Conservation (phyloP, 2,329 filamentous ascomycete species). For the Dactylellina parvicollis region DNA sequence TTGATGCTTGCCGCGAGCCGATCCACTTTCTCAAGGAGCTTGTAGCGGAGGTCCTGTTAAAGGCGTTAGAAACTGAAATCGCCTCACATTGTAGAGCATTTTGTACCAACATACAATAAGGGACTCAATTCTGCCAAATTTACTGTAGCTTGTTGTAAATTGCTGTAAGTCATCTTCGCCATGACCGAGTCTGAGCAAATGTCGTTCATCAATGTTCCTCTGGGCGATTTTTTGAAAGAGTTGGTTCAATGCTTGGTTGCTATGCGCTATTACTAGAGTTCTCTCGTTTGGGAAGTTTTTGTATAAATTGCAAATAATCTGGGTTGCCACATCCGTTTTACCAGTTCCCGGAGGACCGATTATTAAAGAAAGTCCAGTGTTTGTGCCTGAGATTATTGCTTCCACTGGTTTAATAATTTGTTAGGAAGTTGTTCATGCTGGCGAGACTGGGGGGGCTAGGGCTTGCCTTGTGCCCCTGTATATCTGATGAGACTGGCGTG, state of each 20-base stretch:
- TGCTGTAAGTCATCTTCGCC: conserved; percentile 88
- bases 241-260: conserved; percentile 97
- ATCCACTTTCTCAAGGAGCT: conserved; percentile 82
- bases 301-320: conserved; percentile 98
- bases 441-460: not conserved
- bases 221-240: conserved; percentile 98
- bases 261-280: conserved; percentile 92
- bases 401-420: conserved; percentile 67
- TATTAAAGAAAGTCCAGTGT: conserved; percentile 91
- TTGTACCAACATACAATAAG: conserved; percentile 68
- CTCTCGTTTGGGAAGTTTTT: conserved; percentile 95
- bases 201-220: conserved; percentile 92
- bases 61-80: conserved; percentile 1
- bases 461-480: conserved; percentile 31
- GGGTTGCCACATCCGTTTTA: conserved; percentile 98
- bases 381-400: conserved; percentile 90
- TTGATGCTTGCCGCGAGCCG: conserved; percentile 84
- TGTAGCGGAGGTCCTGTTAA: conserved; percentile 75
- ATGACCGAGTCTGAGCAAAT: conserved; percentile 89
- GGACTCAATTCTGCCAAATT: conserved; percentile 91
- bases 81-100: not conserved
- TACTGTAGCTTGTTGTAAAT: conserved; percentile 87
- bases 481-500: conserved; percentile 6
- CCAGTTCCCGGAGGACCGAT: conserved; percentile 96
- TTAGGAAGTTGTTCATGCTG: conserved; percentile 27